phyloP scores from a whole-genome alignment of 2,329 filamentous ascomycete genomes.

The Cladosporium sp. region DNA sequence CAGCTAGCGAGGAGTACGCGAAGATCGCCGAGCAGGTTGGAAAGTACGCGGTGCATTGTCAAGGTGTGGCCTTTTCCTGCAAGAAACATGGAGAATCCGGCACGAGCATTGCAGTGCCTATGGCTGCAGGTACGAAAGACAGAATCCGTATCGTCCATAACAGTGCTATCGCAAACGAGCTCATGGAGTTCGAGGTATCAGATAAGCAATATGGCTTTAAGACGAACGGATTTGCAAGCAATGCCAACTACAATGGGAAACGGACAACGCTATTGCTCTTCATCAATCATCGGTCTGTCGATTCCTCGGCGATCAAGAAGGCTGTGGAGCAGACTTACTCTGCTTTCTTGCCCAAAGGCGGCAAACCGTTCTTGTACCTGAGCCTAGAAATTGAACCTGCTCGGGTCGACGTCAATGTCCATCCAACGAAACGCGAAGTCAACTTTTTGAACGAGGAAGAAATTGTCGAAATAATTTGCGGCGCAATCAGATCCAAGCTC shows the following conservation, averaged over 20 bases:
- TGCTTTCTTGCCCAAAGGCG: conserved; percentile 82
- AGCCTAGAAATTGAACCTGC: conserved; percentile 88
- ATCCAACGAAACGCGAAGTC: conserved; percentile 93
- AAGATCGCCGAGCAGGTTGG: conserved; percentile 96
- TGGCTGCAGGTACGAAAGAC: conserved; percentile 66
- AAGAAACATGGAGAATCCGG: conserved; percentile 91
- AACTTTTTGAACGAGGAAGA: conserved; percentile 98
- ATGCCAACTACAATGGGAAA: conserved; percentile 92
- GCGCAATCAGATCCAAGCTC: conserved; percentile 68
- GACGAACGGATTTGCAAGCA: conserved; percentile 74
- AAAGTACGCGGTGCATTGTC: conserved; percentile 86
- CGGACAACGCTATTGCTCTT: conserved; percentile 82
- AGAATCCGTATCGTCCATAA: conserved; percentile 89
- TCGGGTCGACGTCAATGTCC: conserved; percentile 92
- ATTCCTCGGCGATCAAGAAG: conserved; percentile 81
- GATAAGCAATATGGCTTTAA: conserved; percentile 80
- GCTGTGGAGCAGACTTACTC: conserved; percentile 86
- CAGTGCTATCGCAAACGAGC: conserved; percentile 74
- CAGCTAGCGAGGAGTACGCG: conserved; percentile 87
- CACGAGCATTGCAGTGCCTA: conserved; percentile 71
- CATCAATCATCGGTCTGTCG: conserved; percentile 92
- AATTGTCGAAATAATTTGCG: conserved; percentile 80
- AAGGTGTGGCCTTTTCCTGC: conserved; percentile 88
- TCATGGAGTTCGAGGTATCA: conserved; percentile 66
- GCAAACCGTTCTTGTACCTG: conserved; percentile 89